Base-by-base conservation (phyloP, 2,329 filamentous ascomycete genomes). In the Fusarium sp. region DNA sequence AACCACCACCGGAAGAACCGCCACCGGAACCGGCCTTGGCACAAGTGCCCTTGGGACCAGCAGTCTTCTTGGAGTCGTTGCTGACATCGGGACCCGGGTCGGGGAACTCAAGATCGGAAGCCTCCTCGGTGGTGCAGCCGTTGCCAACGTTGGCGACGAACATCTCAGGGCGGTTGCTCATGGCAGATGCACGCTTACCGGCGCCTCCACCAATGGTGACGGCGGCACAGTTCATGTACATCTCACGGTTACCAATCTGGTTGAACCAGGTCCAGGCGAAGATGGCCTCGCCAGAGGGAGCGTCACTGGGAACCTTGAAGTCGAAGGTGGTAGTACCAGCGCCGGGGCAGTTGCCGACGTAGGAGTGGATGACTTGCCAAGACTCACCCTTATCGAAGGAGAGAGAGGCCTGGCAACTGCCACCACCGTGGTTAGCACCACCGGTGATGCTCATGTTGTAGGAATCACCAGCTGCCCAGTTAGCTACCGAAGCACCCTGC, bases 151-250 rank as follows among this genome's bases (percentile, higher is more conserved):
- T 94, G 78, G 90, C 91, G 52, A 90, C 84, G 75, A 93, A 94
- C 78, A 94, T 86, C 46, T 83, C 78, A 2, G 92, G 92, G 2
- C 91, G 87, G 43, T 77, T 76, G 58, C 81, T 79, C 76, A 92
- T 88, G 47, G 82, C 51, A 7, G 67, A 39, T 27, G 68, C 65
- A 15, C 79, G 78, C 75, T 79, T 79, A 53, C 58, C 65, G 48
- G 75, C 74, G 48, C 78, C 77, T 27, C 78, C 78, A 55, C 76
- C 78, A 75, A 94, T 88, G 65, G 85, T 87, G 71, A 94, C 85
- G 51, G 86, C 83, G 9, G 92, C 92, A 75, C 92, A 96, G 80
- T 93, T 93, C 90, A 93, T 93, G 85, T 96, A 96, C 87, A 92
- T 92, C 77, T 95, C 92, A 47, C 92, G 86, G 80, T 94, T 94